Base-by-base conservation (phyloP, 2,329 filamentous ascomycete genomes). In the Microcyclospora tardicrescens region DNA sequence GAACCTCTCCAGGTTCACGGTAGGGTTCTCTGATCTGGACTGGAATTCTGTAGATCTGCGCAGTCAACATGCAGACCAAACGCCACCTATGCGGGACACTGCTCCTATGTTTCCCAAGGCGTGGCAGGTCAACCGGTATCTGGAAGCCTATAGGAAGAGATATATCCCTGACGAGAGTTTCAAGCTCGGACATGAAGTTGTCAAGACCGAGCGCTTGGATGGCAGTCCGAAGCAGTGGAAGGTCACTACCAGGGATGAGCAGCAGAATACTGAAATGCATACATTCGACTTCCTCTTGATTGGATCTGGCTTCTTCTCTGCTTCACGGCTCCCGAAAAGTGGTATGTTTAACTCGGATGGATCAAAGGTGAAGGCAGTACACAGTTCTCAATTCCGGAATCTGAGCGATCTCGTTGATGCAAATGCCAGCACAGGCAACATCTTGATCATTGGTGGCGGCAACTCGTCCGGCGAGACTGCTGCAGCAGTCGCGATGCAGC, bases 391-490 rank as follows among this genome's bases (percentile, higher is more conserved):
- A 19, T 78, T 84, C 37, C 67, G 79, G 3, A 65, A 71, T 38
- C 57, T 81, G 2, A 49, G 59, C 0, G 55, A 62, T 4, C 43
- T 61, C 1, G 45, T 59, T 19, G 28, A 38, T 8, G 34, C 14
- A 1, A 6, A 32, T 8, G 35, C 44, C 2, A 50, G 52, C 0
- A 66, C 66, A 1, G 72, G 73, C 13, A 83, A 78, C 51, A 75
- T 91, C 12, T 66, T 85, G 1, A 67, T 93, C 0, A 73, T 86
- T 1, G 84, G 84, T 1, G 84, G 83, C 0, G 82, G 86, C 50
- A 86, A 91, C 71, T 89, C 83, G 2, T 84, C 83, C 0, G 73
- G 82, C 5, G 84, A 93, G 62, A 79, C 80, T 35, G 79, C 83
- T 0, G 78, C 75, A 9, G 77, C 78, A 2, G 73, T 87, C 36